phyloP scores from a whole-genome alignment of 2,329 filamentous ascomycete genomes.

The Colletotrichum neosansevieriae region DNA sequence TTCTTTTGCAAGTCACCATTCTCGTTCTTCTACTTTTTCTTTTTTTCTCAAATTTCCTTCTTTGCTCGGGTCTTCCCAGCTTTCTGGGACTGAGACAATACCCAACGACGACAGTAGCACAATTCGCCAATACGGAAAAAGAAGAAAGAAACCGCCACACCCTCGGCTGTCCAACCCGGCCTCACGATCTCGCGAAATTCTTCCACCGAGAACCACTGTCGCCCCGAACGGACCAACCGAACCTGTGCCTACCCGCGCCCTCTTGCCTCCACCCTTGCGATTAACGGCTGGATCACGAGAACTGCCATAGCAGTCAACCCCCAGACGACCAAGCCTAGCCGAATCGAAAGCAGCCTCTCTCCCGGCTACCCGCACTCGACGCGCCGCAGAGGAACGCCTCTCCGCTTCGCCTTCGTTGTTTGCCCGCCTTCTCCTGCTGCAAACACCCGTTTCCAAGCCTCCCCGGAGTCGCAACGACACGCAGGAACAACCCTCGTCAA shows the following conservation, averaged over 20 bases:
- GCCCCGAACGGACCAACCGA: background rate
- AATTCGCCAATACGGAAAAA: background rate
- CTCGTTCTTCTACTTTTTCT: background rate
- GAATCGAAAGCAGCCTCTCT: background rate
- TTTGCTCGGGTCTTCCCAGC: background rate
- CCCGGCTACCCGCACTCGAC: background rate
- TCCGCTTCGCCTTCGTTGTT: background rate
- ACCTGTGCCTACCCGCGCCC: constrained; percentile 14
- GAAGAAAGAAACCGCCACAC: constrained; percentile 8
- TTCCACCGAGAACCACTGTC: constrained; percentile 2
- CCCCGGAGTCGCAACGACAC: constrained; percentile 11
- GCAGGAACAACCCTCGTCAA: constrained; percentile 22
- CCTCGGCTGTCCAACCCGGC: constrained; percentile 9
- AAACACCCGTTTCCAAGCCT: constrained; percentile 12
- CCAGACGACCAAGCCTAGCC: background rate
- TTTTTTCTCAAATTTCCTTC: background rate
- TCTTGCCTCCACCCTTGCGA: constrained; percentile 1
- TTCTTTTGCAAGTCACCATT: constrained; percentile 28
- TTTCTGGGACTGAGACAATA: background rate
- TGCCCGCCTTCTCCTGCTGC: constrained; percentile 1
- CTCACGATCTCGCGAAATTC: constrained; percentile 17
- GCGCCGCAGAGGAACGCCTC: constrained; percentile 21
- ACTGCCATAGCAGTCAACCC: background rate
- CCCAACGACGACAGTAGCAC: background rate
- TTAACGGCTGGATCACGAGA: background rate